Evolutionary conservation across 1,139 yeast species (phyloP).

Genomic region (Nakaseomyces bracarensis): DNA sequence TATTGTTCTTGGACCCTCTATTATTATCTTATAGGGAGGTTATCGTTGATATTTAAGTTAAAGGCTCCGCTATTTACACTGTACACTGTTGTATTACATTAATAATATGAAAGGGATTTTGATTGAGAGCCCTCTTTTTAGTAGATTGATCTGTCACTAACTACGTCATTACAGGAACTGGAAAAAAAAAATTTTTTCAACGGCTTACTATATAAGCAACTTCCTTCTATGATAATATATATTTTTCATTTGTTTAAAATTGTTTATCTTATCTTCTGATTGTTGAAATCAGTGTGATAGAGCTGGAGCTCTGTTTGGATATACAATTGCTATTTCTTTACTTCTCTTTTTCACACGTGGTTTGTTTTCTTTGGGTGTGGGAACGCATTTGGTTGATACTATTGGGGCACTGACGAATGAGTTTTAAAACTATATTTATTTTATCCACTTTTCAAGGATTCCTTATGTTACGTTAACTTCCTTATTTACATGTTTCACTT

Average conservation of each 20-base stretch:
- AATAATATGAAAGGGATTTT: background rate
- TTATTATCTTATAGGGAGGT: too few relatives aligned
- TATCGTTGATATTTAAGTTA: too few relatives aligned
- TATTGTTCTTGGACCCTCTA: background rate
- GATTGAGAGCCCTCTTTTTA: background rate
- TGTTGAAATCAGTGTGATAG: background rate
- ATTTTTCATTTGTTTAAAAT: background rate
- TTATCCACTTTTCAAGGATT: background rate
- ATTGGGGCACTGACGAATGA: background rate
- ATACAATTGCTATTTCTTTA: background rate
- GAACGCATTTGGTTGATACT: background rate
- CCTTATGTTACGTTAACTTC: background rate
- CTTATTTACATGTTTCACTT: background rate
- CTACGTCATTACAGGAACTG: background rate
- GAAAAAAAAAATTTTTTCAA: background rate
- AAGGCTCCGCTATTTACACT: background rate
- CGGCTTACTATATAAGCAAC: background rate
- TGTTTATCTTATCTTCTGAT: background rate
- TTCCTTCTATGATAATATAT: too few relatives aligned
- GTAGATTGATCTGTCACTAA: background rate
- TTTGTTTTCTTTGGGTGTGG: background rate
- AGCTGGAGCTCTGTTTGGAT: background rate
- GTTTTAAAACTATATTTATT: background rate
- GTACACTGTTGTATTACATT: too few relatives aligned
- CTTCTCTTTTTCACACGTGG: background rate